A percentile compares a stretch with the other conserved stretches of the same genome.
phyloP scores from a whole-genome alignment of 306 rosid species.

The Prunus davidiana region DNA sequence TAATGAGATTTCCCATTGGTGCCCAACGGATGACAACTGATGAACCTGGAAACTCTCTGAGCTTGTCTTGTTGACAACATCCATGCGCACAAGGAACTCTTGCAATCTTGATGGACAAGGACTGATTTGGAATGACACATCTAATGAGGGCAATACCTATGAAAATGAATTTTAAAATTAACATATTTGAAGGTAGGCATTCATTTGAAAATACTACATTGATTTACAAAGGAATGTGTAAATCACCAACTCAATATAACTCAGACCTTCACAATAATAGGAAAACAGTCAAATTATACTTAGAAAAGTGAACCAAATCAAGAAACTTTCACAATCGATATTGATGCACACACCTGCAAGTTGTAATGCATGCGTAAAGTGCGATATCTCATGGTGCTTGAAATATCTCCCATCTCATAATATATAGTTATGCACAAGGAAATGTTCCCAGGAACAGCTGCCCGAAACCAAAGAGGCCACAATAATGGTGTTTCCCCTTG shows the following conservation, averaged over 20 bases:
- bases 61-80: conserved; percentile 73
- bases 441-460: conserved; percentile 85
- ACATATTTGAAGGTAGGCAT: background rate
- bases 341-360: conserved; percentile 66
- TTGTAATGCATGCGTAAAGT: conserved; percentile 77
- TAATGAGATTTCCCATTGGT: conserved; percentile 71
- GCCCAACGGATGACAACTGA: conserved; percentile 78
- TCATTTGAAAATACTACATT: background rate
- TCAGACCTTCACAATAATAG: background rate
- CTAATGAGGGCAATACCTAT: conserved; percentile 88
- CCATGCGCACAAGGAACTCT: conserved; percentile 89
- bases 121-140: conserved; percentile 73
- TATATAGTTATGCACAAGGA: conserved; percentile 75
- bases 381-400: conserved; percentile 76
- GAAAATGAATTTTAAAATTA: conserved; percentile 28
- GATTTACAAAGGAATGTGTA: background rate
- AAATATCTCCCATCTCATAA: conserved; percentile 77
- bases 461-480: conserved; percentile 99
- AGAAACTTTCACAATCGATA: conserved; percentile 18
- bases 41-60: conserved; percentile 70
- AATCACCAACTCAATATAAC: background rate
- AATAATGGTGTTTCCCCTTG: conserved; percentile 62
- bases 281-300: background rate
- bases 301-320: conserved; percentile 1
- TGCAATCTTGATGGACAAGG: conserved; percentile 83